A percentile compares a stretch with the other conserved stretches of the same genome.
phyloP scores from a whole-genome alignment of 2,329 filamentous ascomycete genomes.

The Teratosphaeria pseudoeucalypti region DNA sequence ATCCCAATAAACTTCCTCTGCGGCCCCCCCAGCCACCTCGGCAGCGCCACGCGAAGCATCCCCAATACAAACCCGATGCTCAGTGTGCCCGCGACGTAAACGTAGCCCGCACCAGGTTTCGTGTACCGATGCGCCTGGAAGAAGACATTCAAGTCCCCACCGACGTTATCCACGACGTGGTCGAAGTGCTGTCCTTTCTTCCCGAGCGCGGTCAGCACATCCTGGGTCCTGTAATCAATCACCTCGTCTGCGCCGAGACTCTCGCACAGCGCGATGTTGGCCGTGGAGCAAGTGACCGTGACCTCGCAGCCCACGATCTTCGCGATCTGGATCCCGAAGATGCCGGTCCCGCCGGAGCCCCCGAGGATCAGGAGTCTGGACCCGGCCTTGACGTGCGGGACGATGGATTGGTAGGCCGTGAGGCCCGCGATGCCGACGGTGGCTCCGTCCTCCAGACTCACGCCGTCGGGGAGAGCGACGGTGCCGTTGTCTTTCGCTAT shows the following conservation, averaged over 20 bases:
- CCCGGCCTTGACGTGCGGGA: conserved; percentile 27
- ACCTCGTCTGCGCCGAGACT: conserved; percentile 53
- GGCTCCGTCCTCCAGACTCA: conserved; percentile 28
- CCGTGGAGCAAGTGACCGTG: conserved; percentile 47
- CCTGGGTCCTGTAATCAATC: conserved; percentile 46
- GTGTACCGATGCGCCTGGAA: conserved; percentile 43
- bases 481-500: conserved; percentile 27
- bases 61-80: conserved; percentile 11
- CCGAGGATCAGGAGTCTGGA: conserved; percentile 55
- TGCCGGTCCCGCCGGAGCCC: conserved; percentile 52
- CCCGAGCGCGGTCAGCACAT: conserved; percentile 40
- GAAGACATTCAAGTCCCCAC: conserved; percentile 41
- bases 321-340: conserved; percentile 53
- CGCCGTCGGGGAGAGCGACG: conserved; percentile 33
- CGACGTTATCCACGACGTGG: conserved; percentile 50
- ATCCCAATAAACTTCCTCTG: conserved; percentile 33
- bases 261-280: conserved; percentile 48
- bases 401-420: conserved; percentile 30
- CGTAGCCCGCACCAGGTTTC: conserved; percentile 39
- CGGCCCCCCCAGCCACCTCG: conserved; percentile 42
- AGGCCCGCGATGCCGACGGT: conserved; percentile 25
- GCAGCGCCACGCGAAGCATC: conserved; percentile 28
- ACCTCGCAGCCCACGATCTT: conserved; percentile 52
- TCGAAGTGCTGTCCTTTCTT: conserved; percentile 40
- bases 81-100: conserved; percentile 13